phyloP scores from a whole-genome alignment of 768 basidiomycete genomes.

The Lactarius hatsudake region DNA sequence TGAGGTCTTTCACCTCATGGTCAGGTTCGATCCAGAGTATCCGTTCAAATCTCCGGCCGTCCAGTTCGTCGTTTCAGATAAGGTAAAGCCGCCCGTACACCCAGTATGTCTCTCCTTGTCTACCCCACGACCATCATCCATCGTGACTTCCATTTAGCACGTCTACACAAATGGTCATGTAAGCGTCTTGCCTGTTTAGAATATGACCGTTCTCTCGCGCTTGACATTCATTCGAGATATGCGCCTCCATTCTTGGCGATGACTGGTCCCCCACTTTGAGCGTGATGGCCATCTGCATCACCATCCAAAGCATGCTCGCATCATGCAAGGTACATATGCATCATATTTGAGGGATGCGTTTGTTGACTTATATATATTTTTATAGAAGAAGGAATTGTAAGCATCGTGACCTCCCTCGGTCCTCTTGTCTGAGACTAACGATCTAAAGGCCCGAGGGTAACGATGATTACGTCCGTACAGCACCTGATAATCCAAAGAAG shows the following conservation, averaged over 20 bases:
- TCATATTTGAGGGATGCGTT: constrained; percentile 1
- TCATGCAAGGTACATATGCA: constrained; percentile 70
- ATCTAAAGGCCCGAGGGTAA: constrained; percentile 70
- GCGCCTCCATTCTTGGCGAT: constrained; percentile 83
- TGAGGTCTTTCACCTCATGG: constrained; percentile 74
- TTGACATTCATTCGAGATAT: constrained; percentile 53
- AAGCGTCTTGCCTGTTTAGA: constrained; percentile 29
- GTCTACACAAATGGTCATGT: constrained; percentile 89
- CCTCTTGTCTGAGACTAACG: constrained; percentile 8
- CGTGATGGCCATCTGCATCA: constrained; percentile 77
- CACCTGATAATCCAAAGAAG: constrained; percentile 87
- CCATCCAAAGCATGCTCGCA: constrained; percentile 89
- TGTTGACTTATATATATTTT: neutral
- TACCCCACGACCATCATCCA: neutral
- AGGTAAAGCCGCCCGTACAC: constrained; percentile 68
- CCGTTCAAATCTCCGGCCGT: constrained; percentile 88
- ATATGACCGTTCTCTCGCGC: constrained; percentile 18
- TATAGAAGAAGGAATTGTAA: constrained; percentile 62
- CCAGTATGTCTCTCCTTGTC: constrained; percentile 51
- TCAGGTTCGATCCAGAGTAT: constrained; percentile 78
- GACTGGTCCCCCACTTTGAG: constrained; percentile 91
- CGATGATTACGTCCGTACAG: constrained; percentile 73
- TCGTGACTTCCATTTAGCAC: constrained; percentile 47
- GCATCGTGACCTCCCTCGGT: constrained; percentile 26
- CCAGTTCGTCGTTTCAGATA: constrained; percentile 71